Evolutionary conservation across 257 asterid species (phyloP).

Genomic region (Jacaranda copaia): DNA sequence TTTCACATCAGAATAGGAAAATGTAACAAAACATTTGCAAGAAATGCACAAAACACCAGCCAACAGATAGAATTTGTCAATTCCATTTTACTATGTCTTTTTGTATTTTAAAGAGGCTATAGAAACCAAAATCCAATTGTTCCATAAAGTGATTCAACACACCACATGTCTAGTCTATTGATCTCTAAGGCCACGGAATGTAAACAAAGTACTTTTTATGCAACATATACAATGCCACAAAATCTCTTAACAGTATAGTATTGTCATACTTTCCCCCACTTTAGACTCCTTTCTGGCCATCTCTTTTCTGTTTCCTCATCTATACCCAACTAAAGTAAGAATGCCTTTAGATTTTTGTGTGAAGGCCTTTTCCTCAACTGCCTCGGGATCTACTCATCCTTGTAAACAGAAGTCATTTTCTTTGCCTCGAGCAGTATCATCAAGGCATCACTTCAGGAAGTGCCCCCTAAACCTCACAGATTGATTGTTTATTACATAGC

Average conservation of each 20-base stretch:
- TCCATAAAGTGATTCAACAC: too few relatives aligned
- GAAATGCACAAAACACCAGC: neutral
- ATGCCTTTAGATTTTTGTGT: too few relatives aligned
- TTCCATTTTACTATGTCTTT: neutral
- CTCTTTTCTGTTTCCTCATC: too few relatives aligned
- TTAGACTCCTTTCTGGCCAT: too few relatives aligned
- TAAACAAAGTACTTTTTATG: too few relatives aligned
- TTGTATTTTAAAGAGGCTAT: neutral
- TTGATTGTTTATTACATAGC: neutral
- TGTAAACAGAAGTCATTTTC: neutral
- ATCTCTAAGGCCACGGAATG: too few relatives aligned
- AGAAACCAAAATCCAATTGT: neutral
- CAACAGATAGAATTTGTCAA: constrained; percentile 12
- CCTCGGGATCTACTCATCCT: neutral
- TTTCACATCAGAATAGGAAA: neutral
- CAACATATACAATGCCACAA: too few relatives aligned
- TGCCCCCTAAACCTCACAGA: neutral
- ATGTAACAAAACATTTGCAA: neutral
- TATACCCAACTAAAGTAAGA: too few relatives aligned
- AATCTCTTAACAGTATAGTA: too few relatives aligned
- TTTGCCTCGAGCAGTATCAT: neutral
- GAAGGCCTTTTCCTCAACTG: neutral
- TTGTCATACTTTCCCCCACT: too few relatives aligned
- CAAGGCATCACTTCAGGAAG: neutral
- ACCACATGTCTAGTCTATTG: too few relatives aligned